These are phyloP conservation scores for Sungouiozyma ichnusensis DNA, from an alignment of 805 yeast species.

Conservation along the genomic window DNA sequence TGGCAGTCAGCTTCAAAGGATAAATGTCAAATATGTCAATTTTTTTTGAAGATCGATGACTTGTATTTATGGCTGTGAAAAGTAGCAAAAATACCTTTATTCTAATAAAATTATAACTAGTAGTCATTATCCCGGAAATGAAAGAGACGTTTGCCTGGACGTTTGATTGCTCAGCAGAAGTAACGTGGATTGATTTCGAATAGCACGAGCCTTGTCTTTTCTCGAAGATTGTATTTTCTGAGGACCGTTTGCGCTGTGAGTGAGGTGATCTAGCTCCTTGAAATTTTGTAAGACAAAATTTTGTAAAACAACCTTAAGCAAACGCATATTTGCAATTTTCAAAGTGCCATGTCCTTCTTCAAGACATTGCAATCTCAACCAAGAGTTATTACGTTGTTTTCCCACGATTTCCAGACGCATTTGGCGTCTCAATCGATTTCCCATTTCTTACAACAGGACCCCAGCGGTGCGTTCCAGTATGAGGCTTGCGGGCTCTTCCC, in stretches of 20 bases:
- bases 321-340: no score
- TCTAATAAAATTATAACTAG: background rate
- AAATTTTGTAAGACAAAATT: no score
- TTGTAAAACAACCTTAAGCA: no score
- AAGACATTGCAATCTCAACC: slow-evolving; percentile 36
- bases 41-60: background rate
- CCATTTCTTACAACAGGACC: slow-evolving; percentile 6
- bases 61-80: no score
- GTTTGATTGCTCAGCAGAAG: background rate
- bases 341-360: slow-evolving; percentile 46
- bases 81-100: background rate
- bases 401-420: slow-evolving; percentile 18
- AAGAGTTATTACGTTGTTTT: slow-evolving; percentile 37
- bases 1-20: no score
- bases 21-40: no score
- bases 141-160: no score
- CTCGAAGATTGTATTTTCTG: no score
- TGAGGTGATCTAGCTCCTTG: no score
- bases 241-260: no score
- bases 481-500: slow-evolving; percentile 21
- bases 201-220: no score
- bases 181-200: background rate
- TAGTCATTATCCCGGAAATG: no score
- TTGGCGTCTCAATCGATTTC: slow-evolving; percentile 3
- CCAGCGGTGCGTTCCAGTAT: slow-evolving; percentile 11